Conservation (phyloP, 2,329 filamentous ascomycete genomes). For the Aschersonia sp. region DNA sequence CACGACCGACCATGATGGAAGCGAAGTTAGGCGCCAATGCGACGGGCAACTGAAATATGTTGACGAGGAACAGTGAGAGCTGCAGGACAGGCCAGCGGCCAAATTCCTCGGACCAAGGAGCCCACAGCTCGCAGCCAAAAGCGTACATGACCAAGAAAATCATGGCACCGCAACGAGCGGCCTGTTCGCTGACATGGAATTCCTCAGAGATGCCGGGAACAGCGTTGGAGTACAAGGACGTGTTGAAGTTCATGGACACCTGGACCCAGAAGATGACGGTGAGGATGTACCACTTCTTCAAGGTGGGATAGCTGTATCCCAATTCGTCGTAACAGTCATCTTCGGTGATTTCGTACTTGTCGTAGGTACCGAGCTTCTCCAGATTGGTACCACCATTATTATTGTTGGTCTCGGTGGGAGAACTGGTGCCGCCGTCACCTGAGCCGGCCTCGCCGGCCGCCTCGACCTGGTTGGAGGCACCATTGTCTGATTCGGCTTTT, state of each 20-base stretch:
- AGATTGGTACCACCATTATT: slow-evolving; percentile 19
- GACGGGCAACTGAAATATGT: slow-evolving; percentile 62
- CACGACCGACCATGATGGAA: slow-evolving; percentile 54
- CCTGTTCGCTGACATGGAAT: slow-evolving; percentile 53
- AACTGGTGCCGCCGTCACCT: slow-evolving; percentile 4
- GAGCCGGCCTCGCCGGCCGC: slow-evolving; percentile 2
- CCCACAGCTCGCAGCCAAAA: slow-evolving; percentile 80
- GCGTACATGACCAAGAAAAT: slow-evolving; percentile 70
- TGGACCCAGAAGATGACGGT: slow-evolving; percentile 62
- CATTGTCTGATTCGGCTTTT: slow-evolving; percentile 6
- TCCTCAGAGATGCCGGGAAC: slow-evolving; percentile 49
- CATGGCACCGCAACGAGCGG: slow-evolving; percentile 58
- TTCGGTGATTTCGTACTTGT: slow-evolving; percentile 32
- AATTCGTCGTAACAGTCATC: slow-evolving; percentile 52
- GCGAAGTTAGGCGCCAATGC: slow-evolving; percentile 61
- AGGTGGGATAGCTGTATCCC: slow-evolving; percentile 43
- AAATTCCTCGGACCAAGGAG: slow-evolving; percentile 74
- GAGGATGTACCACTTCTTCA: slow-evolving; percentile 61
- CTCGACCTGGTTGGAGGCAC: neutral
- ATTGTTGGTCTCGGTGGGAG: slow-evolving; percentile 1
- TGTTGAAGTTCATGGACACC: slow-evolving; percentile 69
- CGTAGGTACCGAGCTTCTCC: slow-evolving; percentile 22
- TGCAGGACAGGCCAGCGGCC: slow-evolving; percentile 67
- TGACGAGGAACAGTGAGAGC: slow-evolving; percentile 58
- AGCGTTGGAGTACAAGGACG: slow-evolving; percentile 58